Evolutionary conservation across 2,329 filamentous ascomycete genomes (phyloP).

Genomic region (Myriosclerotinia scirpicola): DNA sequence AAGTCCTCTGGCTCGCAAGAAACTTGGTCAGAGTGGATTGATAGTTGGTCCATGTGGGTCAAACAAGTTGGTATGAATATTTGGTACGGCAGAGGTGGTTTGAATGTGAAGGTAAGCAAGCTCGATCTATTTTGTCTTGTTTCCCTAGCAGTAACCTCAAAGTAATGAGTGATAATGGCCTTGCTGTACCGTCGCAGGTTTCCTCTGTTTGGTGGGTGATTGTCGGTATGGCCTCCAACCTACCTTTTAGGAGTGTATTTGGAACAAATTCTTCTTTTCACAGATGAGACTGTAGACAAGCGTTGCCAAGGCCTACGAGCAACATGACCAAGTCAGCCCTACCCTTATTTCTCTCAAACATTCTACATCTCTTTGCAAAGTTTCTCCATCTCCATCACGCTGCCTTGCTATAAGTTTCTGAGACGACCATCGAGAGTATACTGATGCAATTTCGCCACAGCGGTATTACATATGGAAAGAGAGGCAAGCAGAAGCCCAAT

Average conservation of each 20-base stretch:
- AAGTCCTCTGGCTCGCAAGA: constrained; percentile 48
- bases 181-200: not conserved
- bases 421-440: not conserved
- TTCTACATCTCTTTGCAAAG: not conserved
- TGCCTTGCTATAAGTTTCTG: not conserved
- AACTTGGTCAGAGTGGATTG: constrained; percentile 62
- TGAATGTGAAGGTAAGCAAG: constrained; percentile 55
- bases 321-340: constrained; percentile 3
- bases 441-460: constrained; percentile 34
- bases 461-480: constrained; percentile 74
- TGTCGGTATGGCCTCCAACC: not conserved
- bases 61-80: constrained; percentile 67
- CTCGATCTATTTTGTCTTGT: constrained; percentile 21
- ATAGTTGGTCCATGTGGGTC: constrained; percentile 65
- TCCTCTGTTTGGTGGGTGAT: not conserved
- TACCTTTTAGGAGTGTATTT: not conserved
- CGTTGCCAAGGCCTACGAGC: constrained; percentile 4
- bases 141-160: constrained; percentile 6
- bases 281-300: not conserved
- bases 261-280: not conserved
- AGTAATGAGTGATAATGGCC: not conserved
- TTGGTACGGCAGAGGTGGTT: constrained; percentile 65
- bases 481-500: constrained; percentile 61
- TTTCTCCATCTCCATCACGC: not conserved
- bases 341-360: not conserved